phyloP scores from a whole-genome alignment of 2,329 filamentous ascomycete genomes.

The Aureobasidium sp. region DNA sequence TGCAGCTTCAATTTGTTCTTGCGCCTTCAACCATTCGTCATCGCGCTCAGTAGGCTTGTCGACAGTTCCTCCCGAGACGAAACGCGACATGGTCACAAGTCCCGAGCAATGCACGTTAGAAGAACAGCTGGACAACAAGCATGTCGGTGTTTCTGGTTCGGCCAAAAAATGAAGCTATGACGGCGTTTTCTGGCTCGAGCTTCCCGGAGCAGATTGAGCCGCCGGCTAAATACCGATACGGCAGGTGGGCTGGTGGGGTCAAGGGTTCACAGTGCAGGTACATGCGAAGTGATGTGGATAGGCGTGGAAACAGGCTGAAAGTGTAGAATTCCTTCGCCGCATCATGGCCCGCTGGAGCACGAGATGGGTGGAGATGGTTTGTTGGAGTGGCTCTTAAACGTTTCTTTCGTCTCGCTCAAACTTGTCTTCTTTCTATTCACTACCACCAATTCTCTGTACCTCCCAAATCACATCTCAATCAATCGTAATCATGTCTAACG shows the following conservation, averaged over 20 bases:
- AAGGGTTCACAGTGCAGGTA: not conserved
- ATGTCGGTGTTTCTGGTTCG: not conserved
- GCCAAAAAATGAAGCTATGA: constrained; percentile 12
- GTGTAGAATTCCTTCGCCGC: not conserved
- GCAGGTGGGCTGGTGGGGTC: constrained; percentile 8
- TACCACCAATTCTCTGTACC: not conserved
- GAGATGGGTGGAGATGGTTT: constrained; percentile 8
- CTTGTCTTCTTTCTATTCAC: constrained; percentile 5
- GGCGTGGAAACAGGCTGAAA: constrained; percentile 8
- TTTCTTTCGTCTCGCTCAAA: not conserved
- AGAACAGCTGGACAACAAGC: not conserved
- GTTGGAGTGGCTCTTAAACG: constrained; percentile 1
- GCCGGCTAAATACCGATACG: not conserved
- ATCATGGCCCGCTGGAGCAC: not conserved
- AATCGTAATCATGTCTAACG: constrained; percentile 21
- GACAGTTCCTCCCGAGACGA: constrained; percentile 45
- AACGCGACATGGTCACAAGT: constrained; percentile 39
- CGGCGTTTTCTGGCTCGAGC: constrained; percentile 6
- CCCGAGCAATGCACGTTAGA: not conserved
- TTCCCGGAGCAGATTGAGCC: not conserved
- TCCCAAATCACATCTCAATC: not conserved
- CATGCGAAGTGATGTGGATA: not conserved
- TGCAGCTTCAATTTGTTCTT: constrained; percentile 57
- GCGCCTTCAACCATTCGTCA: constrained; percentile 58
- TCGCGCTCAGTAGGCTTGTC: constrained; percentile 42